Evolutionary conservation across 1,284 basidiomycete species (phyloP).

Genomic region (Cryptococcus sp.): DNA sequence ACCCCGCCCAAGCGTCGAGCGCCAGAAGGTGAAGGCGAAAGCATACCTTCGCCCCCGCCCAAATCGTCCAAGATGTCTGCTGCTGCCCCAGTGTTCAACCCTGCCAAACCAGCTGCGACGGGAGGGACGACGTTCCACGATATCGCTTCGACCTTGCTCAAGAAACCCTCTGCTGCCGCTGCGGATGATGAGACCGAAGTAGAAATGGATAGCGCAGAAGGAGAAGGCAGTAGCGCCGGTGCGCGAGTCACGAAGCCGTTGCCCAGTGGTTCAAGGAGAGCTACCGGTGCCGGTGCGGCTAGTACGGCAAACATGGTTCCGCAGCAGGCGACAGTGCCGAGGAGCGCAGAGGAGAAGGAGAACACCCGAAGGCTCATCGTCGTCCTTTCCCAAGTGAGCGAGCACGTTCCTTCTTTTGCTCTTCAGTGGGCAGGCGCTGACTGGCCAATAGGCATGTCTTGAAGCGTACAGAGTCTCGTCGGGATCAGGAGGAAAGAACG

Average conservation of each 20-base stretch:
- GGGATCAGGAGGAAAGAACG: constrained; percentile 56
- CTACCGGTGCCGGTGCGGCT: constrained; percentile 33
- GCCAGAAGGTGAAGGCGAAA: constrained; percentile 13
- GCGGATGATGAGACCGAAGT: constrained; percentile 10
- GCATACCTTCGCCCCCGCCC: constrained; percentile 16
- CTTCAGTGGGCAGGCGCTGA: neutral
- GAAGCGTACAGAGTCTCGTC: constrained; percentile 88
- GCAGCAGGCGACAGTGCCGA: constrained; percentile 67
- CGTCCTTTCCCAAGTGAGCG: constrained; percentile 62
- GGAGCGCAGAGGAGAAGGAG: constrained; percentile 61
- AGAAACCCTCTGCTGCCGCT: constrained; percentile 6
- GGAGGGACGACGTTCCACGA: constrained; percentile 19
- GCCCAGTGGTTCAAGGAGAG: constrained; percentile 10
- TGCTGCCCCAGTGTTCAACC: constrained; percentile 45
- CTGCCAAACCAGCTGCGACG: constrained; percentile 12
- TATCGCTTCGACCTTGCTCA: constrained; percentile 14
- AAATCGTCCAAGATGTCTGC: constrained; percentile 50
- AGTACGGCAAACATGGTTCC: constrained; percentile 47
- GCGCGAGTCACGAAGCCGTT: constrained; percentile 44
- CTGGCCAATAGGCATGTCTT: constrained; percentile 80
- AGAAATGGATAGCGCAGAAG: constrained; percentile 11
- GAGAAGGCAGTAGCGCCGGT: constrained; percentile 19
- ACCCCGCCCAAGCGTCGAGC: constrained; percentile 38
- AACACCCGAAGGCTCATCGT: constrained; percentile 79
- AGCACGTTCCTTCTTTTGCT: neutral